These are phyloP conservation scores for Monilinia vaccinii-corymbosi DNA, from an alignment of 2,329 filamentous ascomycete species.

Conservation along the genomic window DNA sequence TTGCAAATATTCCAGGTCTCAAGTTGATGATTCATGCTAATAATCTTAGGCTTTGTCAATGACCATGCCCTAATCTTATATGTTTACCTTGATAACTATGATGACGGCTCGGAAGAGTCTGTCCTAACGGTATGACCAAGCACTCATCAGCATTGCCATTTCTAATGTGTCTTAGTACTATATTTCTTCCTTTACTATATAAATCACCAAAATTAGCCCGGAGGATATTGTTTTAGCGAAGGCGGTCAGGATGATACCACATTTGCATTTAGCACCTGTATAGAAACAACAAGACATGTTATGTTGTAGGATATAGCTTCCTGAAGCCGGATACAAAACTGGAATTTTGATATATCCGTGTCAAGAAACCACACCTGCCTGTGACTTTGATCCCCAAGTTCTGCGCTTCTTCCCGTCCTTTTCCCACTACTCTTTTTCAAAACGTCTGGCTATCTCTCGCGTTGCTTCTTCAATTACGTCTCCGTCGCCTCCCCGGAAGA, in stretches of 20 bases:
- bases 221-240: slow-evolving; percentile 14
- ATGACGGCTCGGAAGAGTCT: slow-evolving; percentile 57
- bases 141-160: neutral
- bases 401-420: no score
- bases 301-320: neutral
- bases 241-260: slow-evolving; percentile 18
- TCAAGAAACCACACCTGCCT: neutral
- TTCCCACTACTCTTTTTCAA: no score
- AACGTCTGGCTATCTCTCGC: no score
- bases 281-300: no score
- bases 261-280: neutral
- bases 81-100: slow-evolving; percentile 67
- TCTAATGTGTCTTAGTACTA: slow-evolving; percentile 39
- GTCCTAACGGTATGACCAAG: slow-evolving; percentile 58
- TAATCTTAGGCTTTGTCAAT: slow-evolving; percentile 54
- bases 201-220: slow-evolving; percentile 11
- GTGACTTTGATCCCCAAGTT: neutral
- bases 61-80: slow-evolving; percentile 76
- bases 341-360: neutral
- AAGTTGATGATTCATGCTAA: slow-evolving; percentile 15
- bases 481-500: no score
- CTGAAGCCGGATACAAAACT: neutral
- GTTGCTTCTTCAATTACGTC: neutral
- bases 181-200: slow-evolving; percentile 44
- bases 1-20: slow-evolving; percentile 43